Percentiles rank a stretch among this genome's conserved stretches.
Conservation (phyloP, 345 rosid species). For the Eucalyptus urophylla region DNA sequence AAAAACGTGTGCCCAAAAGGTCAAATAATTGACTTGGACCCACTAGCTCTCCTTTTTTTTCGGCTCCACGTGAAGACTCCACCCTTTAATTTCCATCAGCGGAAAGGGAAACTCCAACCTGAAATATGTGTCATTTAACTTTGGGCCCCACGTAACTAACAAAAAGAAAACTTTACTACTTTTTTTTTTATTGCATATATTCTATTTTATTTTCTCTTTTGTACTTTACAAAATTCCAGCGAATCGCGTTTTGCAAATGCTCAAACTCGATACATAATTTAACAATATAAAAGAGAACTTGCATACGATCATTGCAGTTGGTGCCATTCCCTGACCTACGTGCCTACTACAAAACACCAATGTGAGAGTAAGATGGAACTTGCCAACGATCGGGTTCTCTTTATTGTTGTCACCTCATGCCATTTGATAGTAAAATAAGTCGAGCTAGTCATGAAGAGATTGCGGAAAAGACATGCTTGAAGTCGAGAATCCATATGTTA, state of each 20-base stretch:
- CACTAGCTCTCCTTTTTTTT: too few species aligned
- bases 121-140: too few species aligned
- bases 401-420: rapidly evolving
- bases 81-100: too few species aligned
- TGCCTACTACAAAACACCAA: neutral
- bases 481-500: neutral
- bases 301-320: rapidly evolving
- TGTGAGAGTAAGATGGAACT: neutral
- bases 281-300: neutral
- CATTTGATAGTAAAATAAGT: neutral
- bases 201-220: too few species aligned
- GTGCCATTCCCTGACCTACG: rapidly evolving
- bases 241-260: rapidly evolving
- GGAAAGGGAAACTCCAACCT: too few species aligned
- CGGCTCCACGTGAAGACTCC: too few species aligned
- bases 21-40: too few species aligned
- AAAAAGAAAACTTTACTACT: rapidly evolving
- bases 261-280: rapidly evolving
- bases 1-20: too few species aligned
- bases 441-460: neutral
- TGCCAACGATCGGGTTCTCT: neutral
- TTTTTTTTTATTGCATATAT: too few species aligned
- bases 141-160: too few species aligned
- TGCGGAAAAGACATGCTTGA: neutral
- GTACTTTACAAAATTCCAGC: too few species aligned